A percentile compares a stretch with the other conserved stretches of the same genome.
phyloP scores from a whole-genome alignment of 495 filamentous ascomycete species.

The Aspergillus homomorphus region DNA sequence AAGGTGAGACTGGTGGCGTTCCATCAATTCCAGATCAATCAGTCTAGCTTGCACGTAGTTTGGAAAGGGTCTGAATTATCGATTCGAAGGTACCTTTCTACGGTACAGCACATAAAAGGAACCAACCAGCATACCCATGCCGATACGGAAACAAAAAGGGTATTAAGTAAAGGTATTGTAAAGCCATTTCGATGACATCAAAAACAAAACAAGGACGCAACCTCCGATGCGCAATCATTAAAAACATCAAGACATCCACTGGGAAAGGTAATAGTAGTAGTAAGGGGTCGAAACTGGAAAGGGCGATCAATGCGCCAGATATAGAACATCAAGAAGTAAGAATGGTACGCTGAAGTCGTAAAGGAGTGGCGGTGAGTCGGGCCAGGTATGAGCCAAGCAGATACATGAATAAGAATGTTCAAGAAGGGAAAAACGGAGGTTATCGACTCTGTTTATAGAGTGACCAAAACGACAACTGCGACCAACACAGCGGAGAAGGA shows the following conservation, averaged over 20 bases:
- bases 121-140: neutral
- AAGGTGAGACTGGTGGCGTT: too few relatives aligned
- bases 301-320: constrained; percentile 11
- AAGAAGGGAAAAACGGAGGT: constrained; percentile 20
- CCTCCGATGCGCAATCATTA: constrained; percentile 16
- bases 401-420: constrained; percentile 22
- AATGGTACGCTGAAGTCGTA: constrained; percentile 10
- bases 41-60: too few relatives aligned
- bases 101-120: neutral
- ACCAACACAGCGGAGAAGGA: constrained; percentile 57
- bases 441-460: constrained; percentile 40
- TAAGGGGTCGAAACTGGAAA: constrained; percentile 1
- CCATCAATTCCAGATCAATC: too few relatives aligned
- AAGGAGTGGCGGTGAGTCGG: constrained; percentile 9
- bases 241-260: constrained; percentile 21
- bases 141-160: constrained; percentile 6
- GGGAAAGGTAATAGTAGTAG: constrained; percentile 5
- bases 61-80: neutral
- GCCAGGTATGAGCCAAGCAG: constrained; percentile 7
- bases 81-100: neutral
- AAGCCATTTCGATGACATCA: constrained; percentile 3
- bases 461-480: constrained; percentile 52
- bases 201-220: constrained; percentile 4
- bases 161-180: constrained; percentile 13
- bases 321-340: constrained; percentile 18